Conservation (phyloP, 495 filamentous ascomycete genomes). For the Chaetomidium leptoderma region DNA sequence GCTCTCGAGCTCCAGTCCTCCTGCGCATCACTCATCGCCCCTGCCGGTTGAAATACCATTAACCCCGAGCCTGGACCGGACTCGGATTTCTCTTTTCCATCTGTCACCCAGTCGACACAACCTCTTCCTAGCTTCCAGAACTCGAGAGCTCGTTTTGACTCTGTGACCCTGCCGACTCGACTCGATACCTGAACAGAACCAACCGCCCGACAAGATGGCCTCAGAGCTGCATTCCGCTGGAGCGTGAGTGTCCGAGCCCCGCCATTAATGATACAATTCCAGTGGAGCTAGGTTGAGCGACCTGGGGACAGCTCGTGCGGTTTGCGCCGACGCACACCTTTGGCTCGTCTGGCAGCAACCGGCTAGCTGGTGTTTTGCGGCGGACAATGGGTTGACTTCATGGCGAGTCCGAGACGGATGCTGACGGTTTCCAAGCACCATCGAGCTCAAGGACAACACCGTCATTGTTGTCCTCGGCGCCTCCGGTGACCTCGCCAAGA, state of each 20-base stretch:
- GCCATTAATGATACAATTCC: conserved; percentile 28
- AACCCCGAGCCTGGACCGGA: conserved; percentile 31
- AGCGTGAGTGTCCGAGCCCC: conserved; percentile 42
- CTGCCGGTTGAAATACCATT: conserved; percentile 34
- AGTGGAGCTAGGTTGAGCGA: conserved; percentile 23
- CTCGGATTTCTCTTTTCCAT: conserved; percentile 26
- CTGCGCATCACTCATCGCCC: conserved; percentile 29
- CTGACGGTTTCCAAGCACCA: conserved; percentile 31
- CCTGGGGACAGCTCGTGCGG: conserved; percentile 13
- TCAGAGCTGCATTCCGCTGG: conserved; percentile 31
- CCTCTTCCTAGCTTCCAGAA: conserved; percentile 7
- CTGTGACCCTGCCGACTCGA: not conserved
- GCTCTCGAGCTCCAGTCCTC: conserved; percentile 28
- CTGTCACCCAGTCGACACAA: conserved; percentile 18
- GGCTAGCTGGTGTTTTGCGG: not conserved
- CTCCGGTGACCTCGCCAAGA: conserved; percentile 96
- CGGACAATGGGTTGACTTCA: not conserved
- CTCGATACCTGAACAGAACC: conserved; percentile 8
- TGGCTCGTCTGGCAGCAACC: conserved; percentile 1
- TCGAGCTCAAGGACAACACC: conserved; percentile 98
- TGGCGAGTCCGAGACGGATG: not conserved
- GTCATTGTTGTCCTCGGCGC: conserved; percentile 95
- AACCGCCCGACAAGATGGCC: conserved; percentile 38
- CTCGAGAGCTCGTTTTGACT: not conserved
- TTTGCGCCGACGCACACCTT: conserved; percentile 2